phyloP scores from a whole-genome alignment of 1,284 basidiomycete species.

The Puccinia brachypodii region DNA sequence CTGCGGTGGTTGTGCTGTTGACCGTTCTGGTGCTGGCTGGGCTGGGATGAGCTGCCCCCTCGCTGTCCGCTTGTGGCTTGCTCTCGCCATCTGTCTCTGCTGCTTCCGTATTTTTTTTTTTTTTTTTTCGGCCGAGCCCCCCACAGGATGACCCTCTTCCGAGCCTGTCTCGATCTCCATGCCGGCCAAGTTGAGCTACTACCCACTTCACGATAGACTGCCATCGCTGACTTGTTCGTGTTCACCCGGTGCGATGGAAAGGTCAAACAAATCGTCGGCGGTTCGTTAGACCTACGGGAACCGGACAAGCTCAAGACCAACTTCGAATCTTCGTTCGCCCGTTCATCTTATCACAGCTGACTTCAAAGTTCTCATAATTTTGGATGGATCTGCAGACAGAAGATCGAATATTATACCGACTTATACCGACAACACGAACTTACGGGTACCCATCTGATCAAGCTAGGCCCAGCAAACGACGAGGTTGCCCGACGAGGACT shows the following conservation, averaged over 20 bases:
- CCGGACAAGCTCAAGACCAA: conserved; percentile 77
- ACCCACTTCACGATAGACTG: not conserved
- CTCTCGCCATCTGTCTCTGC: not conserved
- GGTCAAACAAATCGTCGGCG: conserved; percentile 98
- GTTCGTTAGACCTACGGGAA: conserved; percentile 70
- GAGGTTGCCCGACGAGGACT: conserved; percentile 79
- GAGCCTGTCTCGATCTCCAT: conserved; percentile 97
- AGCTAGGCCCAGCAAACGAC: conserved; percentile 85
- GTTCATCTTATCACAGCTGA: not conserved
- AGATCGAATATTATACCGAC: conserved; percentile 75
- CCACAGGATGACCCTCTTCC: conserved; percentile 62
- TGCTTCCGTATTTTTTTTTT: not conserved
- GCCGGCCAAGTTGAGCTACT: conserved; percentile 62
- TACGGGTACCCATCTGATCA: conserved; percentile 90
- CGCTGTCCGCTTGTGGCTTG: too few relatives aligned
- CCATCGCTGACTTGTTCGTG: not conserved
- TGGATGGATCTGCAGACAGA: conserved; percentile 70
- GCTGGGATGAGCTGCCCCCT: not conserved
- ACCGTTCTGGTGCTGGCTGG: not conserved
- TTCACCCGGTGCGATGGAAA: not conserved
- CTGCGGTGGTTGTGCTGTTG: not conserved
- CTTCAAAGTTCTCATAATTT: too few relatives aligned
- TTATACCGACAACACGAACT: conserved; percentile 73
- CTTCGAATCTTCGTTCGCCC: conserved; percentile 78
- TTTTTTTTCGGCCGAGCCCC: not conserved